Base-by-base conservation (phyloP, 176 grass and related monocot species). In the Carex parvula region DNA sequence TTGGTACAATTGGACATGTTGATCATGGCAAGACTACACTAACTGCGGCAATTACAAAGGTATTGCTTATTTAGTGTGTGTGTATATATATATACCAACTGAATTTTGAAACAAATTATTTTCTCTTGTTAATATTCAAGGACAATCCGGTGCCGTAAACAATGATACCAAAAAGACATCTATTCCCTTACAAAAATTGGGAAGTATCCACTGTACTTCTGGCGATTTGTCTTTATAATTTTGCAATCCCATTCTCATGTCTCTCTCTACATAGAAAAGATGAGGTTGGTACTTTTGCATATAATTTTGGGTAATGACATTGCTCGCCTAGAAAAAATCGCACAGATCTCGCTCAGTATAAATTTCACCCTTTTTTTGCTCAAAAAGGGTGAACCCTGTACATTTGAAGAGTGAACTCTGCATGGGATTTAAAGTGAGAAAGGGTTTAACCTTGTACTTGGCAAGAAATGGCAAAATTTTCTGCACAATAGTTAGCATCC, bases 11-110 rank as follows among this genome's bases (percentile, higher is more conserved):
- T 66, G 96, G 96, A 5, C 96, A 99, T 65, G 96, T 95, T 22
- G 91, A 99, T 88, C 96, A 99, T 63, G 93, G 96, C 26, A 99
- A 99, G 52, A 99, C 93, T 50, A 95, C 96, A 1, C 93, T 99
- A 18, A 99, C 96, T n/a, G 96, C 96, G 8, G 91, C 93, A 5
- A 99, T 99, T 79, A 99, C 96, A 32, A 99, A 89, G 93, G 96
- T 98, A 70, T 29, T 41, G 79, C 82, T 30, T 39, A 61, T n/a
- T n/a, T n/a, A n/a, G n/a, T n/a, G n/a, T n/a, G n/a, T n/a, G n/a
- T n/a, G n/a, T 41, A 76, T 35, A 39, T 6, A 39, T 6, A 39
- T 39, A 39, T 39, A 29, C 10, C 15, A 26, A 74, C 20, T 52
- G 11, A 78, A 17, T 57, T 52, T 4, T 44, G 37, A 3, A 68